Evolutionary conservation across 2,329 filamentous ascomycete genomes (phyloP).

Genomic region (Fusarium verrucosum): DNA sequence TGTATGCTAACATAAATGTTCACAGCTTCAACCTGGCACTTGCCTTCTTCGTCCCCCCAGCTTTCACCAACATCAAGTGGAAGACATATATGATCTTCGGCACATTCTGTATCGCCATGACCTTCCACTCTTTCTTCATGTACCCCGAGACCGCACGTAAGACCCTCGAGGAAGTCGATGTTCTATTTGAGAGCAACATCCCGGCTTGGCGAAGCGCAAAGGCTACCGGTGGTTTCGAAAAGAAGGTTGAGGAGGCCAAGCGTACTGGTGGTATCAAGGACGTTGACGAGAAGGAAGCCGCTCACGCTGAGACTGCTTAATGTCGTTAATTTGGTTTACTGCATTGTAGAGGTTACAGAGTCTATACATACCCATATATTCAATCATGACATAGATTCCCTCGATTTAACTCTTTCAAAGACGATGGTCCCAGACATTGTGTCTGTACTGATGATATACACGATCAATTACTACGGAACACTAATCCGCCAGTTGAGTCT

Average conservation of each 20-base stretch:
- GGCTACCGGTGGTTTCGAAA: constrained; percentile 16
- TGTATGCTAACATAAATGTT: not conserved
- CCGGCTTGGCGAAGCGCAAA: constrained; percentile 39
- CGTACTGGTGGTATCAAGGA: constrained; percentile 34
- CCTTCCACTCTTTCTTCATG: constrained; percentile 58
- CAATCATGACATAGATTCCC: too few species aligned
- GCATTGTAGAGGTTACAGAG: not conserved
- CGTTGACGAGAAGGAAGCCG: constrained; percentile 23
- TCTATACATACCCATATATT: not conserved
- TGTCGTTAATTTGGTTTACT: not conserved
- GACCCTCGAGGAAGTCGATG: constrained; percentile 40
- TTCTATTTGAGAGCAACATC: constrained; percentile 34
- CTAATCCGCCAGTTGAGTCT: too few species aligned
- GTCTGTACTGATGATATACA: too few species aligned
- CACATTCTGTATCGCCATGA: constrained; percentile 55
- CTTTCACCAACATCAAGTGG: constrained; percentile 57
- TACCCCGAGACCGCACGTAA: constrained; percentile 63
- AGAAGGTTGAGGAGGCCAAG: constrained; percentile 36
- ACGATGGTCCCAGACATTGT: too few species aligned
- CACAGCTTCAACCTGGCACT: constrained; percentile 53
- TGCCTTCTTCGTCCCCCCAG: constrained; percentile 51
- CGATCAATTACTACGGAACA: too few species aligned
- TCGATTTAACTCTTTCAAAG: too few species aligned
- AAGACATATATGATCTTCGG: constrained; percentile 58
- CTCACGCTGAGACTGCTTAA: constrained; percentile 36